Evolutionary conservation across 1,284 basidiomycete species (phyloP).

Genomic region (Naganishia liquefaciens): DNA sequence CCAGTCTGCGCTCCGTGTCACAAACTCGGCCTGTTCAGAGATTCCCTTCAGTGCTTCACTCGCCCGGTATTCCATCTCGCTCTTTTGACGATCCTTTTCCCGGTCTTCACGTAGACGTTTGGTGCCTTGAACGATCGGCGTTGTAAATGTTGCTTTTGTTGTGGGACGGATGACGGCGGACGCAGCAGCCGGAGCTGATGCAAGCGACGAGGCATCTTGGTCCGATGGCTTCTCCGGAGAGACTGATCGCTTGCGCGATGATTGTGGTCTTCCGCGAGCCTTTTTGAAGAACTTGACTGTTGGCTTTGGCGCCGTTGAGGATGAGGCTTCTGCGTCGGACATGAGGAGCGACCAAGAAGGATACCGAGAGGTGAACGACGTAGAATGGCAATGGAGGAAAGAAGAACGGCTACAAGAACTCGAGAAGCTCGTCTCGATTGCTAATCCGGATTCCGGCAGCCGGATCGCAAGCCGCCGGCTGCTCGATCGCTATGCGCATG

Average conservation of each 20-base stretch:
- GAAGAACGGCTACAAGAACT: neutral
- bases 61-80: conserved; percentile 60
- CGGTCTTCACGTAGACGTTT: conserved; percentile 75
- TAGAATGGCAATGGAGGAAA: too few relatives aligned
- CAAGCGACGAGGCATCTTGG: conserved; percentile 57
- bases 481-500: too few relatives aligned
- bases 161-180: conserved; percentile 65
- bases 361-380: neutral
- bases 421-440: too few relatives aligned
- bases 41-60: conserved; percentile 39
- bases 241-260: conserved; percentile 67
- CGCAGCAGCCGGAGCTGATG: conserved; percentile 29
- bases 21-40: conserved; percentile 40
- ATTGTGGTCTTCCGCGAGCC: conserved; percentile 66
- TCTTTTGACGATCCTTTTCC: conserved; percentile 62
- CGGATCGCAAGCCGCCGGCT: too few relatives aligned
- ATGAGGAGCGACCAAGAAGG: neutral
- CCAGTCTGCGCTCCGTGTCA: conserved; percentile 54
- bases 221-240: conserved; percentile 58
- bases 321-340: conserved; percentile 7
- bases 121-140: conserved; percentile 78
- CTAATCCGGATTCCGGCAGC: too few relatives aligned
- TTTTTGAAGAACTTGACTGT: conserved; percentile 83
- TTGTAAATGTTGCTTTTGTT: conserved; percentile 64
- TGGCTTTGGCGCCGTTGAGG: conserved; percentile 28